Base-by-base conservation (phyloP, 2,329 filamentous ascomycete genomes). In the Nothopassalora personata region DNA sequence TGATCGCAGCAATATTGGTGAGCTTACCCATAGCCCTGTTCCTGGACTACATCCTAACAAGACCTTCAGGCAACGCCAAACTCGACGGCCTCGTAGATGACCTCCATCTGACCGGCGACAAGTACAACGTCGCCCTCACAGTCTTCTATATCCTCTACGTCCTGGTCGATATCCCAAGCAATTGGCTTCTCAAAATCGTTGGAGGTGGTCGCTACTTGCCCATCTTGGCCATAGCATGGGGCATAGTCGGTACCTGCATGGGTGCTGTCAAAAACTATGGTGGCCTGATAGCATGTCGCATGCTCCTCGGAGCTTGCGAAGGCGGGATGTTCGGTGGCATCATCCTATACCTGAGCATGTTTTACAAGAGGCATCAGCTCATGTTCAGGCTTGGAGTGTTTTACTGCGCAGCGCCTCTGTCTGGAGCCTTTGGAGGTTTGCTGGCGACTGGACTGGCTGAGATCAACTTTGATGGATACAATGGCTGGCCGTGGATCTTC, bases 141-240 rank as follows among this genome's bases (percentile, higher is more conserved):
- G 73, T 79, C 45, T 79, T 79, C 68, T 78, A 78, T 65, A 74
- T 79, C 34, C 62, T 72, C 47, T 78, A 78, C 50, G 74, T 78
- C 57, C 69, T 73, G 53, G 68, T 75, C 54, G 75, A 77, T 55
- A 71, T 77, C 1, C 75, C 74, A 0, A 72, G 68, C 15, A 77
- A 77, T 48, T 71, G 75, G 60, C 70, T 76, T 3, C 70, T 76
- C 30, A 77, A 77, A 59, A 64, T 71, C 27, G 70, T 77, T 23
- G 71, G 72, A 7, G 74, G 75, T 3, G 76, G 74, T 0, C 71
- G 73, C 45, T 78, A 77, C 53, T 61, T 78, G 1, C 75, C 76
- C 0, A 58, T 68, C 10, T 65, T 78, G 1, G 72, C 77, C 4
- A 70, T 73, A 1, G 67, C 70, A 1, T 78, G 75, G 75, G 76